Percentiles rank a stretch among this genome's conserved stretches.
Evolutionary conservation across 352 stramenopile species (phyloP).

Genomic region (Phytophthora vignae): DNA sequence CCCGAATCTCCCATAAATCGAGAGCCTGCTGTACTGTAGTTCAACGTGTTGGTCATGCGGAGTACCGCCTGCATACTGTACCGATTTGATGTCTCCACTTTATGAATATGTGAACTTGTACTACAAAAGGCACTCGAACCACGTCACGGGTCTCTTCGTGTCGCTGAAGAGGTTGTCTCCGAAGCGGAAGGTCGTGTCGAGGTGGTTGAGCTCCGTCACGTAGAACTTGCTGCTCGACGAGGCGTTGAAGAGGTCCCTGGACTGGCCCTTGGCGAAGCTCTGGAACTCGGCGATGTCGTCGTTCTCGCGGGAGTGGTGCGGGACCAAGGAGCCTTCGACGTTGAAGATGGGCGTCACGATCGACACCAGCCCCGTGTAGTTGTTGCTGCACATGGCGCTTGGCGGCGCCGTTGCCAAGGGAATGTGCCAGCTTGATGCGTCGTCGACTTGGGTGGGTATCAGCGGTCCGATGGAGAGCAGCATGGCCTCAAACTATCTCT

Average conservation of each 20-base stretch:
- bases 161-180: conserved; percentile 58
- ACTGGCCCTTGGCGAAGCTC: conserved; percentile 53
- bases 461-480: too few species aligned
- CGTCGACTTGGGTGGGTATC: too few species aligned
- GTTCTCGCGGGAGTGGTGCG: conserved; percentile 58
- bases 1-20: too few species aligned
- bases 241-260: conserved; percentile 8
- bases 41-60: too few species aligned
- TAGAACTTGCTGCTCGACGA: conserved; percentile 36
- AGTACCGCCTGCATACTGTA: not conserved
- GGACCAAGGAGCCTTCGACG: conserved; percentile 46
- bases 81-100: not conserved
- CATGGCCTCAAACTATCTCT: too few species aligned
- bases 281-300: conserved; percentile 72
- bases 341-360: conserved; percentile 18
- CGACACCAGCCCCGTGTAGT: conserved; percentile 51
- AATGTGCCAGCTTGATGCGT: too few species aligned
- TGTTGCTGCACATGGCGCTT: conserved; percentile 60
- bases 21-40: too few species aligned
- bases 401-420: too few species aligned
- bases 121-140: conserved; percentile 55
- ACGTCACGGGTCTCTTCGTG: conserved; percentile 64
- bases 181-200: conserved; percentile 68
- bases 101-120: not conserved
- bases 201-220: conserved; percentile 57